Evolutionary conservation across 2,329 filamentous ascomycete genomes (phyloP).

Genomic region (Calonectria leucothoes): DNA sequence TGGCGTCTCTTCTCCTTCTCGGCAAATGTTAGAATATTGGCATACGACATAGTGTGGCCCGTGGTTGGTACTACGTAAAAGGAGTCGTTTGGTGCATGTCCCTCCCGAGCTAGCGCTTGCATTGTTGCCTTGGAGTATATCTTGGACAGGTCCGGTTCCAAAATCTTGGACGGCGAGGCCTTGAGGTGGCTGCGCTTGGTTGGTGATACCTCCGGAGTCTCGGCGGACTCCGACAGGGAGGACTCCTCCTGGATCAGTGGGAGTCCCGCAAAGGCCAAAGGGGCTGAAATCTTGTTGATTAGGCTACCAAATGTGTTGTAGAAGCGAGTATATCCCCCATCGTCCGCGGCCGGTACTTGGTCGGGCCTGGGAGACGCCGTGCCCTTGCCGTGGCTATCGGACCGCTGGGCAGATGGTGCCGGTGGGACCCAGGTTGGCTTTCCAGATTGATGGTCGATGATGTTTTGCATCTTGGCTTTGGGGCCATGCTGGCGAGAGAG

Average conservation of each 20-base stretch:
- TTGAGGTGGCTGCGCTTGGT: conserved; percentile 52
- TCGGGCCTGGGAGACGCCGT: conserved; percentile 42
- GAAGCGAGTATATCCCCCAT: conserved; percentile 89
- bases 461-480: conserved; percentile 65
- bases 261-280: conserved; percentile 91
- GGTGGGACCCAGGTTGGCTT: conserved; percentile 67
- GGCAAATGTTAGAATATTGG: conserved; percentile 82
- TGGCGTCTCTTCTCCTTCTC: conserved; percentile 74
- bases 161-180: conserved; percentile 42
- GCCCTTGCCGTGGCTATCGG: conserved; percentile 40
- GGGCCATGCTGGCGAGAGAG: conserved; percentile 63
- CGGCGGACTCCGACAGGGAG: conserved; percentile 40
- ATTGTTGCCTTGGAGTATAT: conserved; percentile 90
- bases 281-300: conserved; percentile 89
- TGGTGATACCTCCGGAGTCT: conserved; percentile 53
- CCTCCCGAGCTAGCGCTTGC: conserved; percentile 78
- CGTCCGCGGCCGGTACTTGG: conserved; percentile 51
- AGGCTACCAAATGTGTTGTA: conserved; percentile 92
- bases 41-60: conserved; percentile 92
- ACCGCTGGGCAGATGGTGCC: conserved; percentile 36
- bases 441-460: conserved; percentile 63
- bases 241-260: conserved; percentile 74
- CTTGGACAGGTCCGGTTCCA: conserved; percentile 78
- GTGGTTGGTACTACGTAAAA: conserved; percentile 96
- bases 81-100: conserved; percentile 74